A percentile compares a stretch with the other conserved stretches of the same genome.
Conservation (phyloP, 2,329 filamentous ascomycete genomes). For the Sporothrix inflata region DNA sequence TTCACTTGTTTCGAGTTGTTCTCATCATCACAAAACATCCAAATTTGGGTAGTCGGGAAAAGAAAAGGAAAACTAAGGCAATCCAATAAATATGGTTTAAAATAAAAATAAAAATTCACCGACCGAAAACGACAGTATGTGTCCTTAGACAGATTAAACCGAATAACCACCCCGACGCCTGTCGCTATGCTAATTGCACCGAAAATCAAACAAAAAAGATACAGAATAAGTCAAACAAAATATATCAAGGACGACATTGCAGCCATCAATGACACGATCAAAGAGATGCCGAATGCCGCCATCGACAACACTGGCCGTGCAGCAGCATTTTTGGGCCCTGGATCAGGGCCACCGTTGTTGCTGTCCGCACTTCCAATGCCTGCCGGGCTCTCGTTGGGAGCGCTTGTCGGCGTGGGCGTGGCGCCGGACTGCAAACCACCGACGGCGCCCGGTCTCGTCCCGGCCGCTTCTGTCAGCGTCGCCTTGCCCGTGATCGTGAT, state of each 20-base stretch:
- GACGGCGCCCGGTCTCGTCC: background rate
- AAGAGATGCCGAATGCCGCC: background rate
- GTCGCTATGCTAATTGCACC: background rate
- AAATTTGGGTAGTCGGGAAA: background rate
- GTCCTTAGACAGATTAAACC: background rate
- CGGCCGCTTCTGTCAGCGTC: background rate
- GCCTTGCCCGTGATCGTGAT: slow-evolving; percentile 43
- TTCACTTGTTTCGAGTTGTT: background rate
- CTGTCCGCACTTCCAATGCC: background rate
- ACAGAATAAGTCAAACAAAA: background rate
- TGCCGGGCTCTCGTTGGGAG: background rate
- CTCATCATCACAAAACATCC: background rate
- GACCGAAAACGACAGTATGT: background rate
- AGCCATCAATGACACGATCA: background rate
- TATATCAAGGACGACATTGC: background rate
- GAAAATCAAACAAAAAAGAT: background rate
- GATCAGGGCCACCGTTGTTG: background rate
- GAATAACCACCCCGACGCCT: background rate
- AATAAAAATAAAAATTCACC: background rate
- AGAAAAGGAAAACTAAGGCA: background rate
- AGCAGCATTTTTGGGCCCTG: background rate
- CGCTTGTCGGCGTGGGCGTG: background rate
- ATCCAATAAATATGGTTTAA: background rate
- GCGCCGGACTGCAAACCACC: background rate
- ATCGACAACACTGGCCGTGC: background rate